Conservation (phyloP, 2,329 filamentous ascomycete species). For the Calonectria pauciramosa region DNA sequence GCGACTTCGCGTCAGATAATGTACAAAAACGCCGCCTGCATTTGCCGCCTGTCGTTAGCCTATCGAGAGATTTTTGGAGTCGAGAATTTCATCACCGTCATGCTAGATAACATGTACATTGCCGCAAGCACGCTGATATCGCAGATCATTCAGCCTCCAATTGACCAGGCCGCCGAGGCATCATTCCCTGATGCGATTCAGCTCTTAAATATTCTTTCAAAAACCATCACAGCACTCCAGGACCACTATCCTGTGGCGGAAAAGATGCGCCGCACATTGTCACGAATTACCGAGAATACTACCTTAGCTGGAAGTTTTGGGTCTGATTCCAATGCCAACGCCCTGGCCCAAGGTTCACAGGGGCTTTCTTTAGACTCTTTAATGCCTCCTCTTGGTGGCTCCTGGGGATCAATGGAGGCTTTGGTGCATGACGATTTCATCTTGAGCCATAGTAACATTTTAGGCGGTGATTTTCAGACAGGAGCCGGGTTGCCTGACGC, state of each 20-base stretch:
- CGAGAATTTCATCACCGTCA: conserved; percentile 14
- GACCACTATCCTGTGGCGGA: conserved; percentile 3
- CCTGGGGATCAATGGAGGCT: conserved; percentile 17
- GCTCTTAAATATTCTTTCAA: not conserved
- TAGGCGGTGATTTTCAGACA: not conserved
- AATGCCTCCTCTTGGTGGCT: not conserved
- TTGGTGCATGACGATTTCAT: conserved; percentile 11
- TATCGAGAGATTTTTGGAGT: conserved; percentile 13
- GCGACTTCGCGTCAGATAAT: not conserved
- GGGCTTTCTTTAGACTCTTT: not conserved
- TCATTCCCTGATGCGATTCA: not conserved
- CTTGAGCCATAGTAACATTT: not conserved
- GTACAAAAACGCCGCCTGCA: not conserved
- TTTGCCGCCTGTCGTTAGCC: not conserved
- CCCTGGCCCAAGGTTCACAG: not conserved
- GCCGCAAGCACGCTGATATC: conserved; percentile 4
- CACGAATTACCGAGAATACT: conserved; percentile 1
- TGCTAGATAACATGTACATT: conserved; percentile 19
- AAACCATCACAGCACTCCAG: not conserved
- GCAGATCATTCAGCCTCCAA: not conserved
- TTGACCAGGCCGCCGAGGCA: not conserved
- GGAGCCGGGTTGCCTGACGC: not conserved
- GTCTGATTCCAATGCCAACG: not conserved
- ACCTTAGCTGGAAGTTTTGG: not conserved
- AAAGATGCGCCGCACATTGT: conserved; percentile 1